Percentiles rank a stretch among this genome's conserved stretches.
phyloP scores from a whole-genome alignment of 768 basidiomycete species.

The Rickenella mellea region DNA sequence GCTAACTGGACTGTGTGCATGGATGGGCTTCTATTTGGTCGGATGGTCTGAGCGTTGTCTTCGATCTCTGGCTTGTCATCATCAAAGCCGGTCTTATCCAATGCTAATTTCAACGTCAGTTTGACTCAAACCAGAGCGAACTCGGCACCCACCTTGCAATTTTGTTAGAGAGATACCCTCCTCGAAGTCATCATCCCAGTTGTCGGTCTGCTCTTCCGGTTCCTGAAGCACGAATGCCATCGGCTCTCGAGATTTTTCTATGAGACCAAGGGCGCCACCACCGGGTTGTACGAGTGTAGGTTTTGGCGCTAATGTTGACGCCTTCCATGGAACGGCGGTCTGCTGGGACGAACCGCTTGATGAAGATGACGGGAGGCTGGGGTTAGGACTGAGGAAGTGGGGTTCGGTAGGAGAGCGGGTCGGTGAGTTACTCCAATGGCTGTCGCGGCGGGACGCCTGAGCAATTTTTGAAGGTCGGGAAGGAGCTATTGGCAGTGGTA shows the following conservation, averaged over 20 bases:
- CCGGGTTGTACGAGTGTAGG: slow-evolving; percentile 10
- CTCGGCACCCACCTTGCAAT: slow-evolving; percentile 43
- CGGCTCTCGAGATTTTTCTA: slow-evolving; percentile 39
- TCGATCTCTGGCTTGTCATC: slow-evolving; percentile 49
- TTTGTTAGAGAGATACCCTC: slow-evolving; percentile 86
- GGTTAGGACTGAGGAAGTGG: slow-evolving; percentile 17
- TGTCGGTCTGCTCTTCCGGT: slow-evolving; percentile 84
- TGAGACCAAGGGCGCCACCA: slow-evolving; percentile 20
- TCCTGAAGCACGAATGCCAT: slow-evolving; percentile 56
- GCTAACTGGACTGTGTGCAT: slow-evolving; percentile 42
- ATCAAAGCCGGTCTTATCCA: slow-evolving; percentile 51
- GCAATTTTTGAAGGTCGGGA: slow-evolving; percentile 66
- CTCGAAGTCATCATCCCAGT: slow-evolving; percentile 99
- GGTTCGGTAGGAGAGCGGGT: slow-evolving; percentile 35
- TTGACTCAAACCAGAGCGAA: slow-evolving; percentile 1
- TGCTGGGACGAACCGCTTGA: slow-evolving; percentile 4
- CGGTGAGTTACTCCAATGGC: slow-evolving; percentile 30
- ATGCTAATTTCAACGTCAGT: slow-evolving; percentile 25
- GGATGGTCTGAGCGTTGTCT: slow-evolving; percentile 74
- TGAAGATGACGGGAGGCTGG: slow-evolving; percentile 17
- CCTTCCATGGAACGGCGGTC: slow-evolving; percentile 19
- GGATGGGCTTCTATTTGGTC: slow-evolving; percentile 64
- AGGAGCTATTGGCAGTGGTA: slow-evolving; percentile 39
- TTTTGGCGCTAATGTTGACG: slow-evolving; percentile 23
- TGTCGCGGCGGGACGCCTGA: slow-evolving; percentile 19